Conservation (phyloP, 2,329 filamentous ascomycete genomes). For the Trichoderma harzianum region DNA sequence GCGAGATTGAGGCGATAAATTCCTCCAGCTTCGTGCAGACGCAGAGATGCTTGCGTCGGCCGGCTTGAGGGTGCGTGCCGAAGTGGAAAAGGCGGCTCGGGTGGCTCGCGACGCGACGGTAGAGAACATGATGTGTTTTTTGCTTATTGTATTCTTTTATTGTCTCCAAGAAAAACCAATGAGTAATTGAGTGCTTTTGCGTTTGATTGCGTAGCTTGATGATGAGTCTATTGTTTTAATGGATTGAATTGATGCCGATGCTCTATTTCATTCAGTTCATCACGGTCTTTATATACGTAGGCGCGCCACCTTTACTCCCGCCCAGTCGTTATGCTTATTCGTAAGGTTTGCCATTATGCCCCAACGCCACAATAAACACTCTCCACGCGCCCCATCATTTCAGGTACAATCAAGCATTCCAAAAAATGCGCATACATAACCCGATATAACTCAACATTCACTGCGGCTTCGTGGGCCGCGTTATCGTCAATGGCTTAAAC, state of each 20-base stretch:
- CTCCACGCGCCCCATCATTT: neutral
- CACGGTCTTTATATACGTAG: neutral
- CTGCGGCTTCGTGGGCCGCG: slow-evolving; percentile 33
- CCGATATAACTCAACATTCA: neutral
- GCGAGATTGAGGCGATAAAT: slow-evolving; percentile 27
- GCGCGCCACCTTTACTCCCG: neutral
- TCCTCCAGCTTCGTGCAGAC: slow-evolving; percentile 27
- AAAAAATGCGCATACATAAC: neutral
- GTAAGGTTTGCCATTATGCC: slow-evolving; percentile 19
- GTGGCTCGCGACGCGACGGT: neutral
- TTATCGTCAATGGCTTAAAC: slow-evolving; percentile 56
- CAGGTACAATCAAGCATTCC: neutral
- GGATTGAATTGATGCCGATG: neutral
- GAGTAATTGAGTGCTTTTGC: neutral
- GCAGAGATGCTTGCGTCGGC: slow-evolving; percentile 4
- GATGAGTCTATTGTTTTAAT: neutral
- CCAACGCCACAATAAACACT: neutral
- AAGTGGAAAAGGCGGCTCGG: slow-evolving; percentile 26
- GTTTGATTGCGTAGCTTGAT: neutral
- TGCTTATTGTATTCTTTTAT: neutral
- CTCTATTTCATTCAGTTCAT: slow-evolving; percentile 2
- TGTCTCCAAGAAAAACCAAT: neutral
- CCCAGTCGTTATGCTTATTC: slow-evolving; percentile 26
- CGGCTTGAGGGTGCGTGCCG: slow-evolving; percentile 19
- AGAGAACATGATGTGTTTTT: neutral